These are phyloP conservation scores for Boletellus deceptivus DNA, from an alignment of 1,284 basidiomycete genomes.

Conservation along the genomic window DNA sequence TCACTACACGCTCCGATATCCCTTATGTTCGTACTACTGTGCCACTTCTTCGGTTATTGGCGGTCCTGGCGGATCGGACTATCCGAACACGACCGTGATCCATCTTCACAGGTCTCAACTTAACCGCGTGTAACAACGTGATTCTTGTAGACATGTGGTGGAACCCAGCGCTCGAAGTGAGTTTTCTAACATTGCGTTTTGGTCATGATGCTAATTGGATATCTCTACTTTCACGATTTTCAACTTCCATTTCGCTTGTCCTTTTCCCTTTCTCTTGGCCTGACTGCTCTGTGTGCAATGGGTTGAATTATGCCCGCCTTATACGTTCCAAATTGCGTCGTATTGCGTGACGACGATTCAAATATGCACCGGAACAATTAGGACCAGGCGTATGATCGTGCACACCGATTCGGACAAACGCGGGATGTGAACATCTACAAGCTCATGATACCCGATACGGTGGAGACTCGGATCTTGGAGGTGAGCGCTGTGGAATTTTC, in stretches of 20 bases:
- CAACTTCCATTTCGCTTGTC: neutral
- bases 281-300: neutral
- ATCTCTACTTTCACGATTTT: neutral
- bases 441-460: conserved; percentile 83
- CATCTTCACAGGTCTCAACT: conserved; percentile 68
- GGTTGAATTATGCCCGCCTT: no score
- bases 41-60: conserved; percentile 2
- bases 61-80: neutral
- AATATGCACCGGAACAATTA: conserved; percentile 23
- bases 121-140: conserved; percentile 94
- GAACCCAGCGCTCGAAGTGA: conserved; percentile 84
- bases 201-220: conserved; percentile 11
- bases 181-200: conserved; percentile 7
- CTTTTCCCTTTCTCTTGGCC: neutral
- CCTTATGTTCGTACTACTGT: neutral
- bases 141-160: conserved; percentile 95
- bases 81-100: neutral
- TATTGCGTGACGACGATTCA: neutral
- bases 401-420: conserved; percentile 86
- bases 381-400: conserved; percentile 94
- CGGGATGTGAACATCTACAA: conserved; percentile 92
- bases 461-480: conserved; percentile 85
- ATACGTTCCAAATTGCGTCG: neutral
- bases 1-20: neutral
- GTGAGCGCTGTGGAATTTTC: conserved; percentile 32